Conservation (phyloP, 78 protist genomes). For the Dictyostelium brefeldianum region DNA sequence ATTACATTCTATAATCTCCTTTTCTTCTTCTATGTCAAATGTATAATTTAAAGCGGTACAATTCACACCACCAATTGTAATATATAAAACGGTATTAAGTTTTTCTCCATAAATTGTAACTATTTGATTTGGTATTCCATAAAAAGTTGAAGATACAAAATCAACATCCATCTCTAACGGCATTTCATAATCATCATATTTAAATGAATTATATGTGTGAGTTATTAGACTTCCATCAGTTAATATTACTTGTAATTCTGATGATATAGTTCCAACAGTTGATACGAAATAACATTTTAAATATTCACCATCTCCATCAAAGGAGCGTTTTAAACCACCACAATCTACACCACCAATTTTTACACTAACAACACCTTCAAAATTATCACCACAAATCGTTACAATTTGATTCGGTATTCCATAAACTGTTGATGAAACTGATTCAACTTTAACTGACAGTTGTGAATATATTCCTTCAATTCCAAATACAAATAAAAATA, state of each 20-base stretch:
- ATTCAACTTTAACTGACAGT: background rate
- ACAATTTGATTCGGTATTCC: background rate
- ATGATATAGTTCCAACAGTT: too few relatives aligned
- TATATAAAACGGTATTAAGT: background rate
- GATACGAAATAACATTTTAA: too few relatives aligned
- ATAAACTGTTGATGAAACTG: conserved; percentile 28
- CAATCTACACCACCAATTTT: background rate
- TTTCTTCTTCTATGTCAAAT: background rate
- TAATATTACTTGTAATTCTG: too few relatives aligned
- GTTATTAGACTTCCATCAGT: too few relatives aligned
- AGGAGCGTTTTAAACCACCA: background rate
- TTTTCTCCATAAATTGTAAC: conserved; percentile 19
- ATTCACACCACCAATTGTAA: background rate
- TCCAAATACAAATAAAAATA: too few relatives aligned
- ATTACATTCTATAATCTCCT: background rate
- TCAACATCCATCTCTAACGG: background rate
- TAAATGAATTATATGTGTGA: too few relatives aligned
- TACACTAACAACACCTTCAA: background rate
- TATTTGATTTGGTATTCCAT: background rate
- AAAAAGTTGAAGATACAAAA: conserved; percentile 24
- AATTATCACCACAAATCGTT: conserved; percentile 12
- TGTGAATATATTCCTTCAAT: too few relatives aligned
- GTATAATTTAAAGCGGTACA: background rate
- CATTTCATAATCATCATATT: too few relatives aligned
- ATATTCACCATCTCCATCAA: too few relatives aligned